These are phyloP conservation scores for Hydnomerulius pinastri DNA, from an alignment of 768 basidiomycete species.

Conservation along the genomic window DNA sequence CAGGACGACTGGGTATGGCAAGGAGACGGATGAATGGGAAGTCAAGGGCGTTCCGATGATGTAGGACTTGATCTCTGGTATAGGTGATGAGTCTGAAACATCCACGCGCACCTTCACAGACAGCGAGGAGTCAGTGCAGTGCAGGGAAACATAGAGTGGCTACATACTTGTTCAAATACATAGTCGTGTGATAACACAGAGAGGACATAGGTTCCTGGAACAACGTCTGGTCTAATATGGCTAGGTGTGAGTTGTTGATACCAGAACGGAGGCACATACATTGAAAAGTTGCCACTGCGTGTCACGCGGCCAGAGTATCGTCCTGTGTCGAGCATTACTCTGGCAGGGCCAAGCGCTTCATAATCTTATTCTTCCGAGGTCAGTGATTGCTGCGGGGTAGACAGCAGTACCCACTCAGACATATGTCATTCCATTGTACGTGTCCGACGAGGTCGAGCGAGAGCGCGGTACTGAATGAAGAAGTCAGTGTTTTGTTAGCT, in stretches of 20 bases:
- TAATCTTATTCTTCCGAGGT: slow-evolving; percentile 30
- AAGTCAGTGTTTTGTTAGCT: background rate
- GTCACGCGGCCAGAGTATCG: slow-evolving; percentile 53
- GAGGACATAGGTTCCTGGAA: slow-evolving; percentile 68
- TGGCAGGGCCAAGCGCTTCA: slow-evolving; percentile 53
- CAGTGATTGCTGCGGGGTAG: slow-evolving; percentile 9
- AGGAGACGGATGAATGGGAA: slow-evolving; percentile 52
- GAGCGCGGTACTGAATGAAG: slow-evolving; percentile 23
- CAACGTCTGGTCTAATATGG: slow-evolving; percentile 59
- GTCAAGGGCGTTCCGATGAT: slow-evolving; percentile 68
- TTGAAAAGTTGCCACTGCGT: slow-evolving; percentile 60
- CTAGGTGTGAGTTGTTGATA: slow-evolving; percentile 10
- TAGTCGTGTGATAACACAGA: slow-evolving; percentile 69
- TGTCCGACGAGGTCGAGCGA: slow-evolving; percentile 63
- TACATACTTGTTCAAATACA: slow-evolving; percentile 66
- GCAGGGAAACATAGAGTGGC: background rate
- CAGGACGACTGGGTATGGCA: slow-evolving; percentile 65
- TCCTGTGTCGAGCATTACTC: slow-evolving; percentile 63
- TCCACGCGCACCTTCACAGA: slow-evolving; percentile 65
- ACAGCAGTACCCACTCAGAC: slow-evolving; percentile 47
- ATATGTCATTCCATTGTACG: slow-evolving; percentile 72
- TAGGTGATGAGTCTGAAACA: slow-evolving; percentile 45
- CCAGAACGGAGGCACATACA: slow-evolving; percentile 45
- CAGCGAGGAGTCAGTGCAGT: slow-evolving; percentile 3
- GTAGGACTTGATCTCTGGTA: slow-evolving; percentile 62